These are phyloP conservation scores for Chytriomyces hyalinus DNA, from an alignment of 192 early-diverging fungal species.

Conservation along the genomic window DNA sequence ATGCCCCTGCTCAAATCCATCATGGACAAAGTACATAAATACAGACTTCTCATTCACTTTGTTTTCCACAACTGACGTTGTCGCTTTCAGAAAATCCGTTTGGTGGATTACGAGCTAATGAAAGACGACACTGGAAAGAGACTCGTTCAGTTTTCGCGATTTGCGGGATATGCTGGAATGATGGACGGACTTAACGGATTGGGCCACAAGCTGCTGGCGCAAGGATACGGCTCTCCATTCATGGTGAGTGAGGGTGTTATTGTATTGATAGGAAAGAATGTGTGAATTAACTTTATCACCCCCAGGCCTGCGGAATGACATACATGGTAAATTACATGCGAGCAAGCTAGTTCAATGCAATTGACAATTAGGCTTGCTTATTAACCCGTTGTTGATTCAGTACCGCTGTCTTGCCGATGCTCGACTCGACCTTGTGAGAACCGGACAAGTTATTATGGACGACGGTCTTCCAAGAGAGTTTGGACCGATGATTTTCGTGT, in stretches of 20 bases:
- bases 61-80: not conserved
- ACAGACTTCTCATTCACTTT: slow-evolving; percentile 8
- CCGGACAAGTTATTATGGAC: slow-evolving; percentile 82
- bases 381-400: not conserved
- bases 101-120: slow-evolving; percentile 97
- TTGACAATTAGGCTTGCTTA: slow-evolving; percentile 1
- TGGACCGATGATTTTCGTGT: slow-evolving; percentile 87
- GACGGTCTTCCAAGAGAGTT: slow-evolving; percentile 88
- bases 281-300: not conserved
- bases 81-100: slow-evolving; percentile 71
- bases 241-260: slow-evolving; percentile 54
- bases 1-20: slow-evolving; percentile 87
- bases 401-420: slow-evolving; percentile 61
- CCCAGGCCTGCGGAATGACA: slow-evolving; percentile 26
- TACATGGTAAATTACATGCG: slow-evolving; percentile 28
- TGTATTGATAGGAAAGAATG: not conserved
- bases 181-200: slow-evolving; percentile 91
- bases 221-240: slow-evolving; percentile 95
- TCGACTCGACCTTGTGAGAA: slow-evolving; percentile 58
- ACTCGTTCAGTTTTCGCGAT: slow-evolving; percentile 89
- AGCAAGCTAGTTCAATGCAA: not conserved
- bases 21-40: slow-evolving; percentile 78
- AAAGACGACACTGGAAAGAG: slow-evolving; percentile 74
- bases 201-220: slow-evolving; percentile 86
- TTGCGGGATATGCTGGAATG: slow-evolving; percentile 92